Evolutionary conservation across 169 alveolate genomes (phyloP).

Genomic region (Plasmodium chabaudi): DNA sequence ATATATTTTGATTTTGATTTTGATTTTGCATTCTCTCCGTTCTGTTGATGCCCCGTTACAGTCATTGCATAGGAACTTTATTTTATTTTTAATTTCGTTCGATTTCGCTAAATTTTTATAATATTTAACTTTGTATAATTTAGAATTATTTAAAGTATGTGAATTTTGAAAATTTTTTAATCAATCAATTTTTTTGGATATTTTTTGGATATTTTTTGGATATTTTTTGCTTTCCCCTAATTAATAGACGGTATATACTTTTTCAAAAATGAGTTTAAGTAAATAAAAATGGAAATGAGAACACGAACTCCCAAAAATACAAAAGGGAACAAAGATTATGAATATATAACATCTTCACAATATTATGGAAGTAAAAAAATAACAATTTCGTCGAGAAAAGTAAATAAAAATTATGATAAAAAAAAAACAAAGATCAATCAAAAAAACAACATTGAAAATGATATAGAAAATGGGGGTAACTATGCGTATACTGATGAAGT

Average conservation of each 20-base stretch:
- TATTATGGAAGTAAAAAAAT: constrained; percentile 13
- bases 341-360: constrained; percentile 5
- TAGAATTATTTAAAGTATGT: neutral
- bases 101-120: neutral
- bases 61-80: neutral
- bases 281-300: constrained; percentile 1
- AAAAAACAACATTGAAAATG: neutral
- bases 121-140: neutral
- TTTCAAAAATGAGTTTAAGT: neutral
- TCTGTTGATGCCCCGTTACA: neutral
- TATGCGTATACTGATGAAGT: neutral
- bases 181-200: too few species aligned
- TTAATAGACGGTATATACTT: too few species aligned
- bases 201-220: too few species aligned
- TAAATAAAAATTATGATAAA: neutral
- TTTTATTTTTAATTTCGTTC: neutral
- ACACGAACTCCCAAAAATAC: neutral
- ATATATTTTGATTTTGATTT: too few species aligned
- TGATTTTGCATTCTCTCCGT: too few species aligned
- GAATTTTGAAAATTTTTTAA: too few species aligned
- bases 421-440: neutral
- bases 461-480: neutral
- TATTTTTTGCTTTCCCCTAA: too few species aligned
- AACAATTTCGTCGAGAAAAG: neutral
- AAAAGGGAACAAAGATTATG: neutral